Percentiles rank a stretch among this genome's conserved stretches.
These are phyloP conservation scores for Dentipellis sp. DNA, from an alignment of 768 basidiomycete genomes.

Conservation along the genomic window DNA sequence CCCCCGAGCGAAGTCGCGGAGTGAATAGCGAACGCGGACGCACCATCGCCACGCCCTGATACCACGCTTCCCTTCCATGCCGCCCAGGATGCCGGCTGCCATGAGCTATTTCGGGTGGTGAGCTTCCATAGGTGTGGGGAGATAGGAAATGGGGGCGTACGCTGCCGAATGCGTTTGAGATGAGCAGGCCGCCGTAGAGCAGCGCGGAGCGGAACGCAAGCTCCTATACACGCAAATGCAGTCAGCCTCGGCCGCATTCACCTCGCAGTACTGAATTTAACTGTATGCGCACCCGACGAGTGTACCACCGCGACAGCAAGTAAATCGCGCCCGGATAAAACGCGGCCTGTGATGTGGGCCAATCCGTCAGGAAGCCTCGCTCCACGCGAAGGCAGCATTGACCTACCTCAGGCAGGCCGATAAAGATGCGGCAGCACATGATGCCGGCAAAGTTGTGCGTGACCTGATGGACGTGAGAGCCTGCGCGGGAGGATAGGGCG, in stretches of 20 bases:
- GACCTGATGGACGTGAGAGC: conserved; percentile 25
- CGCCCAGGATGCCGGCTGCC: conserved; percentile 64
- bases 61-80: conserved; percentile 60
- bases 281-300: conserved; percentile 19
- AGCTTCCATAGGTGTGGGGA: neutral
- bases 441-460: conserved; percentile 48
- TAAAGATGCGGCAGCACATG: conserved; percentile 46
- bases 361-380: neutral
- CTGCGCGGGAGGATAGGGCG: neutral
- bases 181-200: conserved; percentile 47
- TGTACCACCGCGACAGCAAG: conserved; percentile 30
- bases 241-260: neutral
- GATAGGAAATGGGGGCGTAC: conserved; percentile 25
- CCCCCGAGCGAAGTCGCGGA: too few relatives aligned
- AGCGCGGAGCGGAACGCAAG: conserved; percentile 56
- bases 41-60: conserved; percentile 67
- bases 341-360: conserved; percentile 30
- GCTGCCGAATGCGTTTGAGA: conserved; percentile 61
- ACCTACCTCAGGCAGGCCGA: conserved; percentile 50
- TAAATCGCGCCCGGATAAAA: conserved; percentile 53
- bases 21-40: conserved; percentile 3
- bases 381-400: neutral
- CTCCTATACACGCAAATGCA: conserved; percentile 30
- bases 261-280: conserved; percentile 15
- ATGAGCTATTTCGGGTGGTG: conserved; percentile 29